A percentile compares a stretch with the other conserved stretches of the same genome.
phyloP scores from a whole-genome alignment of 352 stramenopile genomes.

The Pythium coloratum region DNA sequence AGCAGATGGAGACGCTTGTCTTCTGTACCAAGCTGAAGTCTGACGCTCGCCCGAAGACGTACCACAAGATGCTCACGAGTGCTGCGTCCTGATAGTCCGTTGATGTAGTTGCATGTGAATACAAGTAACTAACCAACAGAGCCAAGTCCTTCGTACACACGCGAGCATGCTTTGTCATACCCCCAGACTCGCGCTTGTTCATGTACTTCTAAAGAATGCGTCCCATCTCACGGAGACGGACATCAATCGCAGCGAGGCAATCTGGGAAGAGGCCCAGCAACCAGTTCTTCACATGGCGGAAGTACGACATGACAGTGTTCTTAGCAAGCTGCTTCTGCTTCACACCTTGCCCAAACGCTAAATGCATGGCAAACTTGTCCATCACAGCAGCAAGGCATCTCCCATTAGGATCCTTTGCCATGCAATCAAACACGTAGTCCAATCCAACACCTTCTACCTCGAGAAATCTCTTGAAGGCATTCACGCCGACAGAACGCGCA shows the following conservation, averaged over 20 bases:
- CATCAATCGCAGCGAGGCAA: not conserved
- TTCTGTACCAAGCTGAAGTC: conserved; percentile 28
- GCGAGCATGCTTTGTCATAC: not conserved
- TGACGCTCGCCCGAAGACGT: conserved; percentile 30
- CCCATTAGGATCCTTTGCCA: not conserved
- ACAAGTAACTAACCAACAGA: conserved; percentile 2
- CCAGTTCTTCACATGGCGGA: not conserved
- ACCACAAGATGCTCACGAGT: conserved; percentile 29
- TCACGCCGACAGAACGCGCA: not conserved
- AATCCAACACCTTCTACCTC: not conserved
- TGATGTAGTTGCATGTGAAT: not conserved
- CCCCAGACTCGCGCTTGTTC: not conserved
- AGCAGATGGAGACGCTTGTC: conserved; percentile 16
- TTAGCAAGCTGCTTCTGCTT: not conserved
- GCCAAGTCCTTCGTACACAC: conserved; percentile 3
- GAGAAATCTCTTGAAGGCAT: not conserved
- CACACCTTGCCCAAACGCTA: not conserved
- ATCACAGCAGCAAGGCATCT: not conserved
- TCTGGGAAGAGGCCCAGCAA: not conserved
- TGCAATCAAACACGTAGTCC: not conserved
- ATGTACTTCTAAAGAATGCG: not conserved
- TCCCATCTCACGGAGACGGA: not conserved
- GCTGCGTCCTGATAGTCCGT: conserved; percentile 26
- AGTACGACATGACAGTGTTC: not conserved
- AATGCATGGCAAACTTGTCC: not conserved